These are phyloP conservation scores for Termitomyces eurrhizus DNA, from an alignment of 768 basidiomycete species.

Conservation along the genomic window DNA sequence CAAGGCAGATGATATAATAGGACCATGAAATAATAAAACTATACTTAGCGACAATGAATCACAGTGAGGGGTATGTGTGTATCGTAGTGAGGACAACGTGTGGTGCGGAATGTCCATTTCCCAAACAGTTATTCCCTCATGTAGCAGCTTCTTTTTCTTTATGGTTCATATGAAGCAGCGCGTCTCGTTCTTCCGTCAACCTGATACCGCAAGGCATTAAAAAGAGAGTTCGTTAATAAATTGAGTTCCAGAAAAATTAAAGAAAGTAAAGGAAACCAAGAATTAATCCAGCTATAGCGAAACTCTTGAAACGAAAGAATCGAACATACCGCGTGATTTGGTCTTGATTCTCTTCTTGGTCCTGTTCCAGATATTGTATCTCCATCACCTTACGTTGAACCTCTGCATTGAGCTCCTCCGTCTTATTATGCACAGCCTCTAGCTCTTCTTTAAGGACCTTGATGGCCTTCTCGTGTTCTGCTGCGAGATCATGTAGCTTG, in stretches of 20 bases:
- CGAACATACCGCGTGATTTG: conserved; percentile 75
- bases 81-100: not conserved
- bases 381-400: conserved; percentile 74
- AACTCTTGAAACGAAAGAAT: conserved; percentile 56
- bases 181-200: conserved; percentile 64
- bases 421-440: conserved; percentile 43
- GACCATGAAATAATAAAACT: not conserved
- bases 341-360: conserved; percentile 73
- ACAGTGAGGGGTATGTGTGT: not conserved
- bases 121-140: conserved; percentile 9
- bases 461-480: conserved; percentile 57
- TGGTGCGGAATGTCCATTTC: not conserved
- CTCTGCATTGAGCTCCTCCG: conserved; percentile 55
- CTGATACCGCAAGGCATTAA: conserved; percentile 36
- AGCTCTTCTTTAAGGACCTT: conserved; percentile 54
- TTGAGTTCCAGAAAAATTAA: conserved; percentile 32
- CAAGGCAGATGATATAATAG: conserved; percentile 6
- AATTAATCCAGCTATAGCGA: conserved; percentile 46
- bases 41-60: conserved; percentile 5
- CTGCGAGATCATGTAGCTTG: conserved; percentile 71
- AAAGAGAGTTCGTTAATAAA: conserved; percentile 33
- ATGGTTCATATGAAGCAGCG: conserved; percentile 28
- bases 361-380: conserved; percentile 73
- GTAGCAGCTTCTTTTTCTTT: conserved; percentile 20
- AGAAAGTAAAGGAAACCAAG: conserved; percentile 54